Percentiles rank a stretch among this genome's conserved stretches.
Conservation (phyloP, 768 basidiomycete genomes). For the Pleurotus citrinopileatus region DNA sequence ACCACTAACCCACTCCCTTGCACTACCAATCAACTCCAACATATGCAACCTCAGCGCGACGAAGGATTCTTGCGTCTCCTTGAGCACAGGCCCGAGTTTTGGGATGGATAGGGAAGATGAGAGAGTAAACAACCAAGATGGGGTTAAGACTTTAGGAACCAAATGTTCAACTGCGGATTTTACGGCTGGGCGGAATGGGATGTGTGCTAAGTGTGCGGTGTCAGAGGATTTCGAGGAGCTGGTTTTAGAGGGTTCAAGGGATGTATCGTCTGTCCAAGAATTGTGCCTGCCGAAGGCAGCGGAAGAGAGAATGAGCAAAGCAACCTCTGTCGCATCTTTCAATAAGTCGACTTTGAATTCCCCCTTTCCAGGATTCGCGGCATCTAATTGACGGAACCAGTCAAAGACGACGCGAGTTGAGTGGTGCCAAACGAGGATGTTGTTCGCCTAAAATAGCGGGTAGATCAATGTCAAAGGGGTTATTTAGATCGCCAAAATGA, state of each 20-base stretch:
- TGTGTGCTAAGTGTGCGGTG: constrained; percentile 23
- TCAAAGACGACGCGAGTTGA: constrained; percentile 35
- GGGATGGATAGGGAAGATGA: background rate
- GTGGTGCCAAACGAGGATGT: constrained; percentile 48
- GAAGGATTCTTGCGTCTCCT: constrained; percentile 21
- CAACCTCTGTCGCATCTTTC: constrained; percentile 20
- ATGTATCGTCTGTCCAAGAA: constrained; percentile 22
- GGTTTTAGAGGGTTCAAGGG: constrained; percentile 3
- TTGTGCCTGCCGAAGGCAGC: constrained; percentile 30
- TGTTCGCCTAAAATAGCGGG: constrained; percentile 36
- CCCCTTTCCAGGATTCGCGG: background rate
- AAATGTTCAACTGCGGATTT: constrained; percentile 22
- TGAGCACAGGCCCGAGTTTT: constrained; percentile 18
- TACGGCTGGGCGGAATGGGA: constrained; percentile 22
- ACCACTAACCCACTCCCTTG: constrained; percentile 19
- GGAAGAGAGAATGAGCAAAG: constrained; percentile 25
- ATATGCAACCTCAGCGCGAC: constrained; percentile 27
- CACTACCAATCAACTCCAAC: constrained; percentile 26
- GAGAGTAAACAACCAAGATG: constrained; percentile 21
- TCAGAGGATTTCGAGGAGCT: no score
- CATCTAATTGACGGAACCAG: constrained; percentile 40
- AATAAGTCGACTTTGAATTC: constrained; percentile 19
- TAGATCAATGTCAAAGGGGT: background rate
- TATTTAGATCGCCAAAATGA: background rate
- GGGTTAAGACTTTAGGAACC: constrained; percentile 20